Evolutionary conservation across 1,284 basidiomycete genomes (phyloP).

Genomic region (Fomitopsis pinicola): DNA sequence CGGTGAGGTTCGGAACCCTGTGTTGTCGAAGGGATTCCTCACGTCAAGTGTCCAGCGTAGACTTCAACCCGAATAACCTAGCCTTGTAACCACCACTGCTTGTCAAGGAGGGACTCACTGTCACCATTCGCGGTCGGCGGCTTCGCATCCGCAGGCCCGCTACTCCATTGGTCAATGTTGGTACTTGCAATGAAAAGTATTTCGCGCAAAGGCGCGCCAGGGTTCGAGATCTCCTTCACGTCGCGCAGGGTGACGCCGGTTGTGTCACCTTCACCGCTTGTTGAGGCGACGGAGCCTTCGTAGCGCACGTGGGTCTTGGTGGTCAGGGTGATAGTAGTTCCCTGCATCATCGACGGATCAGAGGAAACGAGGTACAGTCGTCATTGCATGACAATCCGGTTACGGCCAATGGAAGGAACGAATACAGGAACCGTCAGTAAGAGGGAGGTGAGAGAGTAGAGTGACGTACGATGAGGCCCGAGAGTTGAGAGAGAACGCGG

Average conservation of each 20-base stretch:
- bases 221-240: conserved; percentile 60
- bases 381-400: not conserved
- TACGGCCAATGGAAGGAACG: not conserved
- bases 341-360: conserved; percentile 34
- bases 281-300: conserved; percentile 65
- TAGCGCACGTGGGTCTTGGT: conserved; percentile 67
- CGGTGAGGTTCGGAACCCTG: not conserved
- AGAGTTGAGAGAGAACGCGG: conserved; percentile 54
- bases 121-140: conserved; percentile 55
- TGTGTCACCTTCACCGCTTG: conserved; percentile 60
- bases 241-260: conserved; percentile 71
- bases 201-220: conserved; percentile 65
- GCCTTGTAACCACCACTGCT: not conserved
- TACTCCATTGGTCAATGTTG: conserved; percentile 68
- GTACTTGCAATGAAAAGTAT: conserved; percentile 61
- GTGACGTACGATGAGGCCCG: conserved; percentile 58
- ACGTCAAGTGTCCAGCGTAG: conserved; percentile 1
- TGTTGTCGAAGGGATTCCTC: not conserved
- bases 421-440: not conserved
- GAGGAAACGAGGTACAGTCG: not conserved
- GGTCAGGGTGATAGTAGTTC: conserved; percentile 65
- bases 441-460: not conserved
- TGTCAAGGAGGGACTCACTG: conserved; percentile 38
- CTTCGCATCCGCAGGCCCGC: conserved; percentile 69
- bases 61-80: not conserved